Percentiles rank a stretch among this genome's conserved stretches.
phyloP scores from a whole-genome alignment of 371 early-diverging fungal species.

The Mortierella sp. region DNA sequence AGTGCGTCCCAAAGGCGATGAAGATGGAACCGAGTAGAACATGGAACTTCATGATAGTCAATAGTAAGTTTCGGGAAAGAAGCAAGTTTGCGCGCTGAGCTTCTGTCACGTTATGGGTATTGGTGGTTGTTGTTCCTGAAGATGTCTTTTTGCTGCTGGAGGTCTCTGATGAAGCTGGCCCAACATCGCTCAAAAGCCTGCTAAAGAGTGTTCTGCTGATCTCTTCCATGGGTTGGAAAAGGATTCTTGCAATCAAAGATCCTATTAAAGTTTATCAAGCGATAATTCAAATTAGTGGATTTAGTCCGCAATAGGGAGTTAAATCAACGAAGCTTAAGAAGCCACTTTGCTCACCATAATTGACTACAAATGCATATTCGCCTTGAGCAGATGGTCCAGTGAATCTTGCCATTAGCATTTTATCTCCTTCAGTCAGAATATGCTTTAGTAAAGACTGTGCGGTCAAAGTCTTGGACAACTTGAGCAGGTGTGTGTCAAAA shows the following conservation, averaged over 20 bases:
- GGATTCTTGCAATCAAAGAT: constrained; percentile 88
- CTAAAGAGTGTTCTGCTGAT: constrained; percentile 88
- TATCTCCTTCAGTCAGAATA: constrained; percentile 95
- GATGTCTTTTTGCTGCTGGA: not conserved
- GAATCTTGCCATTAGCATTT: constrained; percentile 81
- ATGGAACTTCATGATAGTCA: constrained; percentile 81
- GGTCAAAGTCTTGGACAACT: constrained; percentile 81
- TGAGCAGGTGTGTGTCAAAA: constrained; percentile 72
- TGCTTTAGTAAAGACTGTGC: constrained; percentile 93
- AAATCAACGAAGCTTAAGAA: not conserved
- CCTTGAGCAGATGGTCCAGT: constrained; percentile 78
- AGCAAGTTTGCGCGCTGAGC: constrained; percentile 31
- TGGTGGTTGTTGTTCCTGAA: not conserved
- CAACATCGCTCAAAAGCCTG: constrained; percentile 58
- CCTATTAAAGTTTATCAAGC: constrained; percentile 60
- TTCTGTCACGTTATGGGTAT: constrained; percentile 11
- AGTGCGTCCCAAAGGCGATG: constrained; percentile 87
- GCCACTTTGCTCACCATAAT: constrained; percentile 74
- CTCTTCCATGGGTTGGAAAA: constrained; percentile 96
- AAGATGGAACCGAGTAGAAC: constrained; percentile 84
- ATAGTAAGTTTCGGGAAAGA: constrained; percentile 68
- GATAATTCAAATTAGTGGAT: not conserved
- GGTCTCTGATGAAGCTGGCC: not conserved
- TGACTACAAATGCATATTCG: constrained; percentile 86
- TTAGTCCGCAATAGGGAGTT: not conserved